Percentiles rank a stretch among this genome's conserved stretches.
phyloP scores from a whole-genome alignment of 768 basidiomycete genomes.

The Rhodocollybia butyracea region DNA sequence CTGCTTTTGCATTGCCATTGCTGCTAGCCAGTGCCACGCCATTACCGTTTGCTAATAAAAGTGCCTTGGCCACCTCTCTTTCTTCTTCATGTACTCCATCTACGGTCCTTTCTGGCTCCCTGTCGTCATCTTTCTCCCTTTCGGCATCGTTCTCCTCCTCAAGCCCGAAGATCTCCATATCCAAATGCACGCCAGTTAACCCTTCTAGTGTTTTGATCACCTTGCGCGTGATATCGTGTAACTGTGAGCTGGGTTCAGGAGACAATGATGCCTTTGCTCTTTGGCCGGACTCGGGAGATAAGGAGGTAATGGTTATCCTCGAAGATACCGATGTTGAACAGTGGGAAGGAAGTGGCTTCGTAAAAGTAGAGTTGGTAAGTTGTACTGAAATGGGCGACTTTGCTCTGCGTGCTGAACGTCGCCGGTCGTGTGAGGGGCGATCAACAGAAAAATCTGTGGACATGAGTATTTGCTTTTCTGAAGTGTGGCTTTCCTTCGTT shows the following conservation, averaged over 20 bases:
- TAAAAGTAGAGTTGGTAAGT: not conserved
- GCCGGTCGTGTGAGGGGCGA: not conserved
- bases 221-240: not conserved
- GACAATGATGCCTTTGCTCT: not conserved
- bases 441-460: no score
- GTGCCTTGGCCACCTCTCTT: not conserved
- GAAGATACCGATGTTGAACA: no score
- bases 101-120: not conserved
- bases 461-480: no score
- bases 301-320: no score
- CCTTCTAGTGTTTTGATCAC: not conserved
- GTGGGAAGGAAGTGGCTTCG: no score
- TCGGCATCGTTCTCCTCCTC: not conserved
- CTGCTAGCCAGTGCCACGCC: not conserved
- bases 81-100: slow-evolving; percentile 3
- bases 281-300: not conserved
- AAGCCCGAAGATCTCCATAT: not conserved
- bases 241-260: not conserved
- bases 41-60: not conserved
- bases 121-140: not conserved
- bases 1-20: not conserved
- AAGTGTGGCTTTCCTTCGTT: no score
- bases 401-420: not conserved
- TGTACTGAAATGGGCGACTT: not conserved
- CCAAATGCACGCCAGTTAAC: not conserved